Conservation (phyloP, 208 protist species). For the Acanthamoeba royreba region DNA sequence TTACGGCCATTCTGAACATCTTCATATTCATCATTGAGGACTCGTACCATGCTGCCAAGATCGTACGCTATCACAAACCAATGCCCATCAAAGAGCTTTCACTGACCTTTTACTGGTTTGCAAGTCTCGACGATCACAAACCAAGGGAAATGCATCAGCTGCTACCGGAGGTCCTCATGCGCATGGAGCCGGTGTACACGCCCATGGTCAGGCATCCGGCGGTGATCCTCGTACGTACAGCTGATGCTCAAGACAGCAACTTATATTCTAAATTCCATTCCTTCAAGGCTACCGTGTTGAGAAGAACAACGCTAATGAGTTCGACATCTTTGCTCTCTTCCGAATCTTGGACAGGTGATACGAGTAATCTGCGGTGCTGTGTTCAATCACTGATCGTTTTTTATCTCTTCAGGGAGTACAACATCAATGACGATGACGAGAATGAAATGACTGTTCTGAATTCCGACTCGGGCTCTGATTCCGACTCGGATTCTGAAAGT, state of each 20-base stretch:
- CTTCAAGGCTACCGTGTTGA: too few relatives aligned
- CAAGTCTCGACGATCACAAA: too few relatives aligned
- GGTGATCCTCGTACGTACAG: too few relatives aligned
- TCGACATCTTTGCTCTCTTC: background rate
- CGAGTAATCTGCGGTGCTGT: background rate
- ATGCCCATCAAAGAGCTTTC: too few relatives aligned
- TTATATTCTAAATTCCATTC: too few relatives aligned
- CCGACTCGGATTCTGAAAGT: background rate
- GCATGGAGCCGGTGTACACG: too few relatives aligned
- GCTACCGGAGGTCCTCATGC: too few relatives aligned
- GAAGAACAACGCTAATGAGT: background rate
- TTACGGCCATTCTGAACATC: conserved; percentile 57
- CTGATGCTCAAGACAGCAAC: too few relatives aligned
- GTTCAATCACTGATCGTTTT: too few relatives aligned
- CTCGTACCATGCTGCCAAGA: conserved; percentile 45
- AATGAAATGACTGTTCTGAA: background rate
- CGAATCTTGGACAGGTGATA: background rate
- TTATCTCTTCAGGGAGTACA: background rate
- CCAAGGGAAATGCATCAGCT: too few relatives aligned
- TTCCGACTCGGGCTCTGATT: background rate
- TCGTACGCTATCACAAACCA: background rate
- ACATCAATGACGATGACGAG: background rate
- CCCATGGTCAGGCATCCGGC: too few relatives aligned
- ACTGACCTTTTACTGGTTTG: too few relatives aligned
- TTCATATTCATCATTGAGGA: conserved; percentile 62